Base-by-base conservation (phyloP, 116 monocot genomes). In the Papilionanthe hybrid region DNA sequence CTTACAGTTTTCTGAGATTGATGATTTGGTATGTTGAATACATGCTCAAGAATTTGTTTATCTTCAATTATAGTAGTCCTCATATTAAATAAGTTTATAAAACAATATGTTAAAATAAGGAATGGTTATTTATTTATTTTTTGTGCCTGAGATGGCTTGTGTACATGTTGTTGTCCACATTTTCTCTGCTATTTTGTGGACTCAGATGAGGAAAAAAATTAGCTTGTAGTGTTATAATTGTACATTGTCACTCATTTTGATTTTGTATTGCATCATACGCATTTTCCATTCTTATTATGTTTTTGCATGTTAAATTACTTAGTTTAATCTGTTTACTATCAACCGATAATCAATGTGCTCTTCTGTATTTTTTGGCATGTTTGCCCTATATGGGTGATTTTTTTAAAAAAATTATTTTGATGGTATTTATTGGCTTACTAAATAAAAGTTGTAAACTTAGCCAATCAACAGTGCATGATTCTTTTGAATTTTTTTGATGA, bases 401-500 rank as follows among this genome's bases (percentile, higher is more conserved):
- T 49, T 49, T 75, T 75, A 3, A 4, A 28, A 32, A 32, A 49
- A 8, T 75, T 42, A 42, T 49, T 50, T 50, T 75, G 20, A 19
- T 73, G 1, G 23, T 7, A 75, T 30, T 69, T 69, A 50, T 75
- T 75, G 13, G 49, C 44, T 43, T 9, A 73, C 18, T 9, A 73
- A 29, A 43, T 20, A 20, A 13, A 28, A 49, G 8, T 27, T 6
- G 50, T 5, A 73, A 32, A 12, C 20, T 75, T 75, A 4, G 4
- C 22, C 49, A 48, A 48, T 49, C 25, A 13, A n/a, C 43, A 32
- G 43, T 32, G 5, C 22, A n/a, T 41, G 8, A 58, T 41, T 63
- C 72, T 23, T 22, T 76, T 82, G 23, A 83, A 58, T 47, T 23
- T 48, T 83, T 85, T 48, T 41, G 32, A 30, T 42, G 28, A 75